These are phyloP conservation scores for Fusarium concolor DNA, from an alignment of 2,329 filamentous ascomycete species.

Conservation along the genomic window DNA sequence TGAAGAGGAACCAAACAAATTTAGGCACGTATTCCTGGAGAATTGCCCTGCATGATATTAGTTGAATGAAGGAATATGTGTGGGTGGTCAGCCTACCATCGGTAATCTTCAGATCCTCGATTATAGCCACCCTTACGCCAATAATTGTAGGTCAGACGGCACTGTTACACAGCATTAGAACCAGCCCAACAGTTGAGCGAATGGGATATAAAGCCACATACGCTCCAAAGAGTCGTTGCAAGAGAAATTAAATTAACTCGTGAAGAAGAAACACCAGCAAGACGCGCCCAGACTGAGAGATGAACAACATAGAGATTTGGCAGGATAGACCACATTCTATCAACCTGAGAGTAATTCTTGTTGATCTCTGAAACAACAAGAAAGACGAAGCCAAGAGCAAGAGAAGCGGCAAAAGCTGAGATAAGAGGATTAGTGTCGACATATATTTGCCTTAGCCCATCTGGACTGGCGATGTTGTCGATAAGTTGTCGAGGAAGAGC, in stretches of 20 bases:
- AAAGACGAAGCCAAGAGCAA: conserved; percentile 78
- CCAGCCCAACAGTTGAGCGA: not conserved
- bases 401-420: conserved; percentile 76
- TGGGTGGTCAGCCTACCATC: conserved; percentile 67
- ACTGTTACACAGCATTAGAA: conserved; percentile 56
- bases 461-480: conserved; percentile 68
- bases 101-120: conserved; percentile 92
- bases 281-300: conserved; percentile 83
- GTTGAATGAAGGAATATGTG: not conserved
- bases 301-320: conserved; percentile 89
- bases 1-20: conserved; percentile 82
- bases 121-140: conserved; percentile 94
- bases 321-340: conserved; percentile 90
- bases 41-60: conserved; percentile 66
- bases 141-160: conserved; percentile 93
- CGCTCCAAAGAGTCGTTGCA: conserved; percentile 82
- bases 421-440: conserved; percentile 87
- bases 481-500: conserved; percentile 74
- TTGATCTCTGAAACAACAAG: conserved; percentile 85
- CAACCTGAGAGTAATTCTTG: conserved; percentile 96
- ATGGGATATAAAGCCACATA: conserved; percentile 56
- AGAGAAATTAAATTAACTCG: conserved; percentile 78
- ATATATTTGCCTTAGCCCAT: conserved; percentile 78
- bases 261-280: conserved; percentile 76
- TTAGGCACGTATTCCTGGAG: conserved; percentile 74